Evolutionary conservation across 2,329 filamentous ascomycete genomes (phyloP), one percentile per base, ranked within the genome.

Genomic region (Beauveria sp.): DNA sequence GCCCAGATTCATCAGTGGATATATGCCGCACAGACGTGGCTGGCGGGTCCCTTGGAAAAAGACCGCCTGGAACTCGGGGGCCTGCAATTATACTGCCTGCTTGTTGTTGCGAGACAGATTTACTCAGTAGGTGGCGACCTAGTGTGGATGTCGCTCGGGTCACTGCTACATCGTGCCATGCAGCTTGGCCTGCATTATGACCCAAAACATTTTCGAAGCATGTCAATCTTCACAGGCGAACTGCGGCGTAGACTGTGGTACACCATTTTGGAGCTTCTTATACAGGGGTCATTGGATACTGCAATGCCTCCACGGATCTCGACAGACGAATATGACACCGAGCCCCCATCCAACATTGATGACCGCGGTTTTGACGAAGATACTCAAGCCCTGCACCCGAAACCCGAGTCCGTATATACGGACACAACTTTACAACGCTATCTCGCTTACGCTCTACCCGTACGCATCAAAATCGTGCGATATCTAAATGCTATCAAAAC

Each of bases 101-200:
- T 68, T 0, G 69, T 77, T 6, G 60, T 79, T 3, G 74, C 73
- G 1, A 71, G 77, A 0, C 75, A 79, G 63, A 69, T 76, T n/a
- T 76, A 76, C 61, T 74, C 73, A 1, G 68, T 77, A 7, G 74
- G 75, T 12, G 75, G 73, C 1, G 76, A 77, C 49, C 66, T 76
- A 6, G 69, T 75, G 0, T 80, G 77, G 77, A 71, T 74, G 49
- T 76, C 76, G 3, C 69, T 69, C 42, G 77, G 77, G 0, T 74
- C 75, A 0, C 71, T 80, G 0, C 59, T 79, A 9, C 72, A 76
- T 50, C 67, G 62, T n/a, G 76, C 76, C 9, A 79, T 79, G 75
- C 73, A 77, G 55, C 74, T 79, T n/a, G 76, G 76, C 3, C 63
- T 80, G 6, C 75, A 80, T 64, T 75, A 75, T 9, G 77, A 80